Percentiles rank a stretch among this genome's conserved stretches.
These are phyloP conservation scores for Stylosanthes scabra DNA, from an alignment of 331 rosid genomes.

Conservation along the genomic window DNA sequence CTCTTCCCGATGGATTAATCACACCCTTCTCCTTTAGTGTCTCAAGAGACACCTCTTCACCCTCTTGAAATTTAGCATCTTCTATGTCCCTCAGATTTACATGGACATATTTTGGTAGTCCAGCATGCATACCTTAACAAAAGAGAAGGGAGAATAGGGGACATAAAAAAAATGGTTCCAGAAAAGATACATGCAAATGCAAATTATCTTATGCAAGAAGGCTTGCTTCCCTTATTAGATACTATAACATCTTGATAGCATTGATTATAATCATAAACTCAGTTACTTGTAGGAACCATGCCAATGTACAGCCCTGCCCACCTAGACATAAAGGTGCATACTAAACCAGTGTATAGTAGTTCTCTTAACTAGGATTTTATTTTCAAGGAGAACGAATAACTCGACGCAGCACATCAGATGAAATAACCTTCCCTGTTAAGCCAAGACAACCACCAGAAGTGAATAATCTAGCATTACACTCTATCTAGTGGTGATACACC, in stretches of 20 bases:
- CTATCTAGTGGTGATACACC: not conserved
- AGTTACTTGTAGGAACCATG: not conserved
- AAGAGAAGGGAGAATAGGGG: not conserved
- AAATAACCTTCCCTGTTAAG: not conserved
- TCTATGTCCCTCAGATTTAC: slow-evolving; percentile 91
- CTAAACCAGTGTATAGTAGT: slow-evolving; percentile 6
- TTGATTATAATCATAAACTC: not conserved
- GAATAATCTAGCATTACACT: slow-evolving; percentile 23
- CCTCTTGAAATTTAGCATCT: slow-evolving; percentile 82
- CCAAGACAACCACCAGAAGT: not conserved
- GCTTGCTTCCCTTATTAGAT: slow-evolving; percentile 9
- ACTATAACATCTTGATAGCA: not conserved
- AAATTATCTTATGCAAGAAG: not conserved
- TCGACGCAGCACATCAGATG: not conserved
- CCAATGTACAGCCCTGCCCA: too few species aligned
- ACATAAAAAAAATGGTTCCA: slow-evolving; percentile 28
- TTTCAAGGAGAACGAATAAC: not conserved
- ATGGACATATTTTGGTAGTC: slow-evolving; percentile 86
- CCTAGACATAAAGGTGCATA: not conserved
- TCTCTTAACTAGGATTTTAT: not conserved
- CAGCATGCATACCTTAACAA: slow-evolving; percentile 82
- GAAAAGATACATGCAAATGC: slow-evolving; percentile 11
- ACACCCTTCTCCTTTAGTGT: slow-evolving; percentile 76
- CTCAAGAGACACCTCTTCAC: slow-evolving; percentile 91
- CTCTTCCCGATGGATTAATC: slow-evolving; percentile 97